Evolutionary conservation across 345 rosid species (phyloP), one percentile per base, ranked within the genome.

Genomic region (Hypericum androsaemum): DNA sequence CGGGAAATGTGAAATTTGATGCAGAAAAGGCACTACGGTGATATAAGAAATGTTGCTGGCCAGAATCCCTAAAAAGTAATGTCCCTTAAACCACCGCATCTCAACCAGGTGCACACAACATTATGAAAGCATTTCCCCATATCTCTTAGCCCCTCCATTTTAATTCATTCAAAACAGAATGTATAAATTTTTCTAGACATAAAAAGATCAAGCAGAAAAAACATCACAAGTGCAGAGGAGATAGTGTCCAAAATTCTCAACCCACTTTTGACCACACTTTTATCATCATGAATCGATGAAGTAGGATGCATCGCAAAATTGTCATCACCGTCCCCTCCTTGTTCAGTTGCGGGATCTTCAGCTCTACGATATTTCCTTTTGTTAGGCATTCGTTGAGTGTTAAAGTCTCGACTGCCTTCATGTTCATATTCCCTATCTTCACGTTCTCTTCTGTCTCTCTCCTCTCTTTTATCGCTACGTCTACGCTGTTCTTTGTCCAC

Each of bases 401-500:
- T 74, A 66, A 71, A 70, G 59, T 82, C 83, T 56, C 80, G 71
- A 71, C 48, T 73, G 60, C 74, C 76, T 66, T 82, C 86, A 52
- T 73, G 74, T 47, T 81, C 84, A 67, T 73, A 70, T 58, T 69
- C 82, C 70, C 75, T 68, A 57, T 64, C 86, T 67, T 72, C 87
- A 22, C 58, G 64, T 44, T 74, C 85, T 72, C 74, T 80, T 78
- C 75, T 67, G 57, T 77, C 94, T 69, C 73, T 72, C 16, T 80
- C 94, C 53, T 84, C 96, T 65, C 74, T 83, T 53, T 80, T 82
- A 62, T 81, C 95, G 63, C 74, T 73, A 45, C 68, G 84, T 60
- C 83, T 78, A 28, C 84, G 55, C 40, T 75, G 87, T 54, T 92
- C 98, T 71, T 74, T 85, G 53, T 74, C 84, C 37, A 64, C 71